phyloP scores from a whole-genome alignment of 768 basidiomycete genomes.

The Dioszegia crocea region DNA sequence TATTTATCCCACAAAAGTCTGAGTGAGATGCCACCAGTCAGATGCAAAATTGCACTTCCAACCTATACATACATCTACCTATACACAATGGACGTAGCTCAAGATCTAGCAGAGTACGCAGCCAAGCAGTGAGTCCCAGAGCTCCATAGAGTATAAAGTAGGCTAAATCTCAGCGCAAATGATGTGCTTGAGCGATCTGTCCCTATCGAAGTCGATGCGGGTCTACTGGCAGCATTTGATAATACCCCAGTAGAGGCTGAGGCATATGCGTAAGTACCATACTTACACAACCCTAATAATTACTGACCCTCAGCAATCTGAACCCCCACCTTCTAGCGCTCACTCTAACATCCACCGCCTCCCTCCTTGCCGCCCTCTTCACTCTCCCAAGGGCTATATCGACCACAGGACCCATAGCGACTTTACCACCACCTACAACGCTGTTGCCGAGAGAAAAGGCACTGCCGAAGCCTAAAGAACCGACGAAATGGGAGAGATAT shows the following conservation, averaged over 20 bases:
- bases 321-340: conserved; percentile 71
- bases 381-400: conserved; percentile 67
- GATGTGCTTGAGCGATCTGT: conserved; percentile 22
- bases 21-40: background rate
- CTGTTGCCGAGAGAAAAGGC: conserved; percentile 84
- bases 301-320: conserved; percentile 58
- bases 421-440: conserved; percentile 72
- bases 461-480: conserved; percentile 83
- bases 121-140: conserved; percentile 63
- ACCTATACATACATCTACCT: background rate
- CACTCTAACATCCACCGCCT: conserved; percentile 77
- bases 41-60: background rate
- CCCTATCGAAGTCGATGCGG: conserved; percentile 69
- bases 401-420: conserved; percentile 65
- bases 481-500: conserved; percentile 95
- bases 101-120: conserved; percentile 68
- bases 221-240: conserved; percentile 80
- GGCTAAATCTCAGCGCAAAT: conserved; percentile 33
- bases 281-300: background rate
- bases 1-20: background rate
- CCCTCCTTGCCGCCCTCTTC: conserved; percentile 74
- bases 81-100: conserved; percentile 61
- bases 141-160: background rate
- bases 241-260: conserved; percentile 79
- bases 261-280: conserved; percentile 64